A percentile compares a stretch with the other conserved stretches of the same genome.
phyloP scores from a whole-genome alignment of 169 alveolate genomes.

The Plasmodium cynomolgi region DNA sequence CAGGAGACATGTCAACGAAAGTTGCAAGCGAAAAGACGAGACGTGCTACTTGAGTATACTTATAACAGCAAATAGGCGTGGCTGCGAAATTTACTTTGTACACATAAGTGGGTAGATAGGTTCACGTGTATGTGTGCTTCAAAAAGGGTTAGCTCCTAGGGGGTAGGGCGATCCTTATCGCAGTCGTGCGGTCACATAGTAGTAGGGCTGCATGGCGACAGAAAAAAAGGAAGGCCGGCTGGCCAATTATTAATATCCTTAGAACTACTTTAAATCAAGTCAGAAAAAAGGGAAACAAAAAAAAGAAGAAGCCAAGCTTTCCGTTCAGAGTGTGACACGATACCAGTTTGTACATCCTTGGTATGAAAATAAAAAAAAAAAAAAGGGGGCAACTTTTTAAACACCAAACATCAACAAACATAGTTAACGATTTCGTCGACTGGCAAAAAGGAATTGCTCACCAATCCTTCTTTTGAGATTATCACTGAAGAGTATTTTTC shows the following conservation, averaged over 20 bases:
- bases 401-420: slow-evolving; percentile 5
- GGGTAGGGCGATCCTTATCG: not conserved
- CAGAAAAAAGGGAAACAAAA: not conserved
- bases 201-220: not conserved
- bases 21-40: slow-evolving; percentile 8
- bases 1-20: slow-evolving; percentile 73
- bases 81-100: not conserved
- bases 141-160: not conserved
- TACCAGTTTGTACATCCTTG: not conserved
- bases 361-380: not conserved
- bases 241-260: not conserved
- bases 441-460: not conserved
- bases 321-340: not conserved
- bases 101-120: not conserved
- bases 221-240: not conserved
- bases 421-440: not conserved
- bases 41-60: not conserved
- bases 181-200: not conserved
- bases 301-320: not conserved
- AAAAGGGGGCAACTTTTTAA: not conserved
- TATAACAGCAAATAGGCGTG: not conserved
- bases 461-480: not conserved
- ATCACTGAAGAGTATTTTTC: not conserved
- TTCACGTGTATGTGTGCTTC: not conserved
- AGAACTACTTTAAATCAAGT: not conserved